Conservation (phyloP, 176 grass and related monocot genomes). For the Avena eriantha region DNA sequence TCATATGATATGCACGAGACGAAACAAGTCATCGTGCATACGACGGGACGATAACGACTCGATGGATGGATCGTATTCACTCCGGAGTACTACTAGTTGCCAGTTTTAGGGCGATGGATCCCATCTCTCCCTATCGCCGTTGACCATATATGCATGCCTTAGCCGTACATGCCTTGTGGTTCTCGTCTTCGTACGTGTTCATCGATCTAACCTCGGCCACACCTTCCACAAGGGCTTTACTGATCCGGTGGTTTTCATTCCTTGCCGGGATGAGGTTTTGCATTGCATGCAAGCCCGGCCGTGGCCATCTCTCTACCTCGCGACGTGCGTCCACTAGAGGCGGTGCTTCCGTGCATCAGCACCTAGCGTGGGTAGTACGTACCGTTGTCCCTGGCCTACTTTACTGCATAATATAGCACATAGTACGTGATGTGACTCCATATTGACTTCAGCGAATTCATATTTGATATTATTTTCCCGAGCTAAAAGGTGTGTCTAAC, state of each 20-base stretch:
- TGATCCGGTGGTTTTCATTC: not conserved
- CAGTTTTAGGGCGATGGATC: not conserved
- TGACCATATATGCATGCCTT: not conserved
- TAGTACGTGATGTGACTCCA: too few relatives aligned
- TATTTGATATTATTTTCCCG: too few relatives aligned
- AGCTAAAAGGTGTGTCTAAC: too few relatives aligned
- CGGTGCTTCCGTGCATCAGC: too few relatives aligned
- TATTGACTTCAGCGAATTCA: too few relatives aligned
- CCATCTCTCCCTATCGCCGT: slow-evolving; percentile 10
- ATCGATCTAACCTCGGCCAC: not conserved
- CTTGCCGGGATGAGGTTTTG: not conserved
- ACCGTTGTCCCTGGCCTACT: not conserved
- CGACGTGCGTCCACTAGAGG: not conserved
- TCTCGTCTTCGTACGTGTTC: not conserved
- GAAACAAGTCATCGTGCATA: not conserved
- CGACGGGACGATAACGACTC: slow-evolving; percentile 4
- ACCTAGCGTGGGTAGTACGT: not conserved
- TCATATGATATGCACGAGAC: not conserved
- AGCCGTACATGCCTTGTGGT: not conserved
- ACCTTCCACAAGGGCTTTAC: not conserved
- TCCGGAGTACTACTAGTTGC: not conserved
- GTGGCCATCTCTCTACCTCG: not conserved
- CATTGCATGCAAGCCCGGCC: not conserved
- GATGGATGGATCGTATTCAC: not conserved
- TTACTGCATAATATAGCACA: not conserved